A percentile compares a stretch with the other conserved stretches of the same genome.
Conservation (phyloP, 805 yeast genomes). For the Starmera dryadoides region DNA sequence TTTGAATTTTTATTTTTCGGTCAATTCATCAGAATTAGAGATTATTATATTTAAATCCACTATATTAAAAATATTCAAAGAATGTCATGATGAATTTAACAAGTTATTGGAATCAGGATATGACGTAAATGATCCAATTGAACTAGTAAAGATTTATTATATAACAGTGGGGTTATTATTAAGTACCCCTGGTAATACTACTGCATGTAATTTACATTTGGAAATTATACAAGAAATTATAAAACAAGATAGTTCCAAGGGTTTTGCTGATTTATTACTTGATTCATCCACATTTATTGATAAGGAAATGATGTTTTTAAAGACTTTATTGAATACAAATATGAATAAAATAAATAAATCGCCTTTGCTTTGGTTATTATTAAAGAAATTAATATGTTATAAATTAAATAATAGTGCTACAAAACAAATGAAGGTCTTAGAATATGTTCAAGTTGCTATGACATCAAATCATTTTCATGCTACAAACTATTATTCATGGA, state of each 20-base stretch:
- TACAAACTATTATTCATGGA: conserved; percentile 34
- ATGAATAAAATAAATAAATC: conserved; percentile 30
- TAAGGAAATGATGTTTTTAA: conserved; percentile 14
- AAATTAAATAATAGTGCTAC: not conserved
- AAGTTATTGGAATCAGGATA: conserved; percentile 3
- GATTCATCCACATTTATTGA: conserved; percentile 7
- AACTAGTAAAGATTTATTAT: conserved; percentile 11
- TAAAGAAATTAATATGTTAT: conserved; percentile 22
- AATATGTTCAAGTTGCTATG: conserved; percentile 13
- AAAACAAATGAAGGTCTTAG: not conserved
- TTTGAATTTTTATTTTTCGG: not conserved
- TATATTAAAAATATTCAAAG: conserved; percentile 19
- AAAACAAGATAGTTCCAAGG: not conserved
- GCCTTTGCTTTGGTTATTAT: conserved; percentile 28
- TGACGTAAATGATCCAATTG: not conserved
- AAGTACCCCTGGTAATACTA: conserved; percentile 29
- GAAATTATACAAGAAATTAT: conserved; percentile 14
- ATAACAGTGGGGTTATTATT: conserved; percentile 26
- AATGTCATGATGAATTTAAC: conserved; percentile 21
- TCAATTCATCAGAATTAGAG: conserved; percentile 16
- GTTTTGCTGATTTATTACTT: not conserved
- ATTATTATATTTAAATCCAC: conserved; percentile 26
- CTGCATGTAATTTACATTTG: conserved; percentile 24
- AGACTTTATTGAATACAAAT: conserved; percentile 23
- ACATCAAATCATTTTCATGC: conserved; percentile 24